Conservation (phyloP, 805 yeast genomes). For the Ogataea nitratoaversa region DNA sequence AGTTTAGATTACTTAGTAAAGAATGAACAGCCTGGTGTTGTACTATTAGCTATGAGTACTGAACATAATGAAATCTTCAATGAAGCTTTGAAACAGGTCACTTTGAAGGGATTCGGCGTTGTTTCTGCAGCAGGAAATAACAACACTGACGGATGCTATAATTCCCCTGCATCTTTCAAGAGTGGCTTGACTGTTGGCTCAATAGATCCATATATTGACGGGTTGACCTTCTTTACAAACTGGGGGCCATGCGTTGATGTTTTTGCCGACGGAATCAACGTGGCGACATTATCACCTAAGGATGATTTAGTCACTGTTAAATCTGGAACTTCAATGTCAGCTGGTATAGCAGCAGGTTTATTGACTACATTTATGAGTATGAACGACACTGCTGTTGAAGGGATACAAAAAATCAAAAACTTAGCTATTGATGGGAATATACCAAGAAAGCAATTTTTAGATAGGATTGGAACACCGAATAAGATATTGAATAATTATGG, state of each 20-base stretch:
- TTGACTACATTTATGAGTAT: conserved; percentile 40
- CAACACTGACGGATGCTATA: conserved; percentile 38
- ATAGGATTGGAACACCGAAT: conserved; percentile 17
- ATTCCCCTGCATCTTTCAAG: conserved; percentile 43
- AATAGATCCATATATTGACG: conserved; percentile 31
- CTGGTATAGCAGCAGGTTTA: conserved; percentile 43
- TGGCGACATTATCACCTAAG: conserved; percentile 36
- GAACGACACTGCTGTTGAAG: conserved; percentile 34
- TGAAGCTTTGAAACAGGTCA: conserved; percentile 39
- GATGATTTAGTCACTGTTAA: conserved; percentile 27
- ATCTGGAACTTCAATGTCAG: conserved; percentile 50
- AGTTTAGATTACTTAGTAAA: conserved; percentile 27
- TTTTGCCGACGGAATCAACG: conserved; percentile 46
- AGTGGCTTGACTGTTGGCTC: conserved; percentile 40
- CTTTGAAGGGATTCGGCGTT: conserved; percentile 39
- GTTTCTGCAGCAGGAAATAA: conserved; percentile 51
- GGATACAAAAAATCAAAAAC: conserved; percentile 26
- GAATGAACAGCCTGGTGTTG: conserved; percentile 31
- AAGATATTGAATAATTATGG: conserved; percentile 20
- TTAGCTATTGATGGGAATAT: conserved; percentile 14
- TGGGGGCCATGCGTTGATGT: conserved; percentile 52
- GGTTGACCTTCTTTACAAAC: conserved; percentile 37
- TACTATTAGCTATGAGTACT: conserved; percentile 36
- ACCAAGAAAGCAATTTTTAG: conserved; percentile 6
- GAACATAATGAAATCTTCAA: conserved; percentile 38